A percentile compares a stretch with the other conserved stretches of the same genome.
phyloP scores from a whole-genome alignment of 768 basidiomycete species.

The Termitomyces eurrhizus region DNA sequence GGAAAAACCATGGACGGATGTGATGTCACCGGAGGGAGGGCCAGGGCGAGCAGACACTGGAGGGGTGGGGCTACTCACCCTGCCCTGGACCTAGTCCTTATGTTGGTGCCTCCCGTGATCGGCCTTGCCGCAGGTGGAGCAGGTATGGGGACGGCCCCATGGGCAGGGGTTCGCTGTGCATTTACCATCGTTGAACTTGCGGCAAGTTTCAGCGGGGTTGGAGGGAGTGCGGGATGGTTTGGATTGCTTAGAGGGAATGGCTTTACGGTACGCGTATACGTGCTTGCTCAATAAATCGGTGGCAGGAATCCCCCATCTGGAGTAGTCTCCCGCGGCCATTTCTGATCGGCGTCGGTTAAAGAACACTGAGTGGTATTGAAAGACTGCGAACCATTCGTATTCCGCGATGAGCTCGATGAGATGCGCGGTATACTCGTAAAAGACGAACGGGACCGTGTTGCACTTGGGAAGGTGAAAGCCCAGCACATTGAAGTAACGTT shows the following conservation, averaged over 20 bases:
- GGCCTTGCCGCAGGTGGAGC: neutral
- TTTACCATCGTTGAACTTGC: no score
- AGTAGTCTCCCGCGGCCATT: neutral
- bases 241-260: neutral
- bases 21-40: no score
- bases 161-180: neutral
- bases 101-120: neutral
- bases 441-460: no score
- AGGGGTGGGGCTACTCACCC: neutral
- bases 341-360: no score
- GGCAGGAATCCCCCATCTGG: neutral
- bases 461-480: no score
- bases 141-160: neutral
- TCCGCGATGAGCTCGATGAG: no score
- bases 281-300: neutral
- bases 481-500: no score
- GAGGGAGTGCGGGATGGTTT: neutral
- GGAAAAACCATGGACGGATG: neutral
- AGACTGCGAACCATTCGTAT: no score
- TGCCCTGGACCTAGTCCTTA: neutral
- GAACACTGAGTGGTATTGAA: no score
- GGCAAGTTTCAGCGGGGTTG: neutral
- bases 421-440: no score
- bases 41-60: neutral
- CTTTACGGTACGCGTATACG: neutral